Conservation (phyloP, 306 rosid species). For the Prunus kanzakura region DNA sequence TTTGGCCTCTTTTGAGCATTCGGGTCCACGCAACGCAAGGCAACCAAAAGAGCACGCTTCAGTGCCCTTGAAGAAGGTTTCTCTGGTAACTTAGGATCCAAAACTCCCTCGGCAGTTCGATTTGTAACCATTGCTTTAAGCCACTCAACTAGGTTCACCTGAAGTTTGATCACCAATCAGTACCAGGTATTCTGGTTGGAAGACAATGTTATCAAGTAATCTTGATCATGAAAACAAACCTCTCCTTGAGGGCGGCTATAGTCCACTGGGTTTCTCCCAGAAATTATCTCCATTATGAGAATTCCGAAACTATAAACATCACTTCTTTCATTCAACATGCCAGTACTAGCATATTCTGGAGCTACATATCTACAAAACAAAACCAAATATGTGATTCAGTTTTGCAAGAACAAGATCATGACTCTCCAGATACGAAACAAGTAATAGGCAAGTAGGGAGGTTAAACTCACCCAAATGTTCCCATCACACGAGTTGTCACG, state of each 20-base stretch:
- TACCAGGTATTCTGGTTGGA: background rate
- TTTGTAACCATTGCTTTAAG: conserved; percentile 59
- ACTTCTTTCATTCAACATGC: conserved; percentile 66
- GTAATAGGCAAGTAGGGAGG: background rate
- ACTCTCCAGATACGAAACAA: background rate
- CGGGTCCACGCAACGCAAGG: conserved; percentile 60
- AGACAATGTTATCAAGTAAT: background rate
- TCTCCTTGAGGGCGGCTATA: conserved; percentile 57
- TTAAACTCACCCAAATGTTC: conserved; percentile 57
- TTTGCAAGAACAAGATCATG: background rate
- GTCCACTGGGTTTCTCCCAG: conserved; percentile 65
- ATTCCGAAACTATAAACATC: conserved; percentile 62
- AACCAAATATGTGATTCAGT: background rate
- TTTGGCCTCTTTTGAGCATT: conserved; percentile 58
- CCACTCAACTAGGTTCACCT: conserved; percentile 69
- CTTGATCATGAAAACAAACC: conserved; percentile 28
- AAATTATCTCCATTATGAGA: conserved; percentile 59
- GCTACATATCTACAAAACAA: conserved; percentile 54
- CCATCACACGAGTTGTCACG: conserved; percentile 67
- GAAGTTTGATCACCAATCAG: conserved; percentile 18
- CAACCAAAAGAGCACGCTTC: conserved; percentile 62
- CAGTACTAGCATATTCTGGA: conserved; percentile 68
- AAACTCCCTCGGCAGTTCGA: conserved; percentile 50
- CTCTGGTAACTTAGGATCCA: conserved; percentile 54
- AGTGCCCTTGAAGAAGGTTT: conserved; percentile 60